These are phyloP conservation scores for Fusarium sacchari DNA, from an alignment of 2,329 filamentous ascomycete genomes.

Conservation along the genomic window DNA sequence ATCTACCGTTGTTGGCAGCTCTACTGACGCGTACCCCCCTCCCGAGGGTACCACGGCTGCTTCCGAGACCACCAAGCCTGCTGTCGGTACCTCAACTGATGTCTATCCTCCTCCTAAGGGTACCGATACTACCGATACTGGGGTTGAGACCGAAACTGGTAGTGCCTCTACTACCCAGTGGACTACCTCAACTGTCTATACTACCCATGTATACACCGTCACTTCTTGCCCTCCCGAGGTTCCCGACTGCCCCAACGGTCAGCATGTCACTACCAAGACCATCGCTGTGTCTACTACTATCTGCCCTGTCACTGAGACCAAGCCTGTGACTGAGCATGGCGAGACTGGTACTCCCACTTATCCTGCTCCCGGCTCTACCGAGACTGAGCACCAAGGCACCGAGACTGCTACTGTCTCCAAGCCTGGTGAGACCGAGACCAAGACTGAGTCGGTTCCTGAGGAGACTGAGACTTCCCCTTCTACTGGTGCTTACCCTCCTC, in stretches of 20 bases:
- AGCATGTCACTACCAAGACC: conserved; percentile 36
- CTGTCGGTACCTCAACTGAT: not conserved
- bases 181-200: conserved; percentile 37
- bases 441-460: not conserved
- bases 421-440: not conserved
- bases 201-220: conserved; percentile 37
- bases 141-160: not conserved
- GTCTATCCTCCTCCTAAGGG: not conserved
- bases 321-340: conserved; percentile 7
- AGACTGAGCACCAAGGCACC: not conserved
- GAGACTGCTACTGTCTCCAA: conserved; percentile 3
- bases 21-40: conserved; percentile 15
- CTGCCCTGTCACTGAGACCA: conserved; percentile 34
- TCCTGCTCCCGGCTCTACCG: conserved; percentile 4
- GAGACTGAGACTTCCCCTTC: not conserved
- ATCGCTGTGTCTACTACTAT: conserved; percentile 38
- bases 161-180: conserved; percentile 15
- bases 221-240: conserved; percentile 33
- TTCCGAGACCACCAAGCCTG: conserved; percentile 15
- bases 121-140: not conserved
- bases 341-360: conserved; percentile 16
- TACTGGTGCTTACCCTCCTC: not conserved
- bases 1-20: conserved; percentile 11
- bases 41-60: conserved; percentile 11
- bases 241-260: conserved; percentile 29